Base-by-base conservation (phyloP, 805 yeast genomes). In the Barnettozyma pratensis region DNA sequence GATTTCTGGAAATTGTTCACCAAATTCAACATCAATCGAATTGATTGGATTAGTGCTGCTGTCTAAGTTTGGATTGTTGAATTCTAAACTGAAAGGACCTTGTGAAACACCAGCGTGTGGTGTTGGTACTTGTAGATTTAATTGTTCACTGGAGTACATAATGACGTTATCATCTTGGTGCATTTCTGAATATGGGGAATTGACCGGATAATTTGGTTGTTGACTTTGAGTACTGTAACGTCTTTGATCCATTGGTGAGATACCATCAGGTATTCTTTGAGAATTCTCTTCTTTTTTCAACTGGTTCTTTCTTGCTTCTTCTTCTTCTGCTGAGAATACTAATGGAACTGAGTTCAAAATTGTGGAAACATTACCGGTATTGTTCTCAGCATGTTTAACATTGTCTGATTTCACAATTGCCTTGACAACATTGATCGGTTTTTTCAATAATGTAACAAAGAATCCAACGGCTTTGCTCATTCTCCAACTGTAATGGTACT, bases 401-500 rank as follows among this genome's bases (percentile, higher is more conserved):
- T 52, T 57, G 14, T 57, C 60, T 4, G 60, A 51, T 37, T 53
- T 54, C 6, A 56, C 64, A 31, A 57, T 42, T n/a, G 47, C 51
- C 49, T 59, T 58, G 4, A 57, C 57, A 12, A 45, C 48, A 41
- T 54, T 56, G 19, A 60, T 58, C 1, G 66, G 71, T 39, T 62
- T 70, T 50, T 59, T 66, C 42, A 72, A 49, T 31, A 72, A 51
- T 0, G 73, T 68, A 30, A 72, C 64, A 44, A 72, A 72, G 50
- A 72, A 72, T 1, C 69, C 69, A 2, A 72, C 71, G 7, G 86
- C 83, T 56, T 81, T 83, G 36, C 79, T 71, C 60, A 84, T 73
- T 64, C 85, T 75, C 81, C 83, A 81, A 2, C 89, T 85, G 59
- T 81, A 82, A 49, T 79, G 80, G 59, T 82, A 84, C 53, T 80